These are phyloP conservation scores for Steccherinum ochraceum DNA, from an alignment of 768 basidiomycete species.

Conservation along the genomic window DNA sequence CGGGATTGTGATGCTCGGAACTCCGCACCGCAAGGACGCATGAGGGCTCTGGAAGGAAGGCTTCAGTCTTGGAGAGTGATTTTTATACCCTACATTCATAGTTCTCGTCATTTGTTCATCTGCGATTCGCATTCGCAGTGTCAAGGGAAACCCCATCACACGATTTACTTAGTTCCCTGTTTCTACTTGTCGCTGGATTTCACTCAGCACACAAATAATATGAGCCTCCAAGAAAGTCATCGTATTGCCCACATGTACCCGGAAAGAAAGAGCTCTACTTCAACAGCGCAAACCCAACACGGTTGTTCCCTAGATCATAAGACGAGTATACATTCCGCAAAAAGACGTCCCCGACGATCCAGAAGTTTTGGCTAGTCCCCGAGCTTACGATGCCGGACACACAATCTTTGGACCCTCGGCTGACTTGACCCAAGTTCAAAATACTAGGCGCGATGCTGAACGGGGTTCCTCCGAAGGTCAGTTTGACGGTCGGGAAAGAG, in stretches of 20 bases:
- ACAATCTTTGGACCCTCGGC: constrained; percentile 26
- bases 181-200: too few relatives aligned
- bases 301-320: constrained; percentile 29
- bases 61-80: neutral
- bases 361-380: constrained; percentile 12
- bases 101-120: neutral
- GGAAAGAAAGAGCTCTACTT: neutral
- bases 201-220: too few relatives aligned
- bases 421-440: constrained; percentile 38
- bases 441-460: constrained; percentile 30
- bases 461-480: constrained; percentile 32
- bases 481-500: constrained; percentile 22
- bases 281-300: constrained; percentile 14
- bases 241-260: too few relatives aligned
- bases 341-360: constrained; percentile 36
- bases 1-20: neutral
- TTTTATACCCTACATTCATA: neutral
- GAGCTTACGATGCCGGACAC: constrained; percentile 27
- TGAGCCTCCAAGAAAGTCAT: too few relatives aligned
- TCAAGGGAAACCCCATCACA: too few relatives aligned
- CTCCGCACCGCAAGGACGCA: neutral
- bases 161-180: neutral
- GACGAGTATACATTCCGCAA: constrained; percentile 40
- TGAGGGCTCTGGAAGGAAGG: neutral
- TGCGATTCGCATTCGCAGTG: neutral